phyloP scores from a whole-genome alignment of 345 rosid genomes.

The Eucalyptus virginea region DNA sequence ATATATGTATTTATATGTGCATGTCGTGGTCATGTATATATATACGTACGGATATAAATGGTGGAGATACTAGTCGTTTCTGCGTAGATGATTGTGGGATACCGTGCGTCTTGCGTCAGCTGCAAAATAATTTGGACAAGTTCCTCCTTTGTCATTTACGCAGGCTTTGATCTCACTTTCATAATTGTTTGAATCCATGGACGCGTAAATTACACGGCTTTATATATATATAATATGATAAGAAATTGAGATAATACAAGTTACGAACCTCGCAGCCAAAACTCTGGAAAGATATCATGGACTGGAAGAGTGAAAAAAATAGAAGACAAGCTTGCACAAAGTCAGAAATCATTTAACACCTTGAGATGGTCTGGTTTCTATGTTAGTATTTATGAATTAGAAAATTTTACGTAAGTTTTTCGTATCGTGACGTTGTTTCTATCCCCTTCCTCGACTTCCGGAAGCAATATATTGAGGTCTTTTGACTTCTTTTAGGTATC shows the following conservation, averaged over 20 bases:
- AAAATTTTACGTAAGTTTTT: not conserved
- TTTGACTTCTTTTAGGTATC: not conserved
- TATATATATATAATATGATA: not conserved
- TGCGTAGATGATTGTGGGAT: not conserved
- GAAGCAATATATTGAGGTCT: not conserved
- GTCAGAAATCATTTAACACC: not conserved
- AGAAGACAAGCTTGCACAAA: not conserved
- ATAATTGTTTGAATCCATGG: not conserved
- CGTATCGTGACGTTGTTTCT: not conserved
- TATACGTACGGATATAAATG: not conserved
- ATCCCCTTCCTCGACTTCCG: not conserved
- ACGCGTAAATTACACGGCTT: not conserved
- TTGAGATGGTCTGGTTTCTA: not conserved
- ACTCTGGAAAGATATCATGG: not conserved
- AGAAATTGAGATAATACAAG: not conserved
- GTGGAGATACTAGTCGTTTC: not conserved
- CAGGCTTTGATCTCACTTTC: not conserved
- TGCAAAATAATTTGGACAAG: not conserved
- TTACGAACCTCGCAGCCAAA: not conserved
- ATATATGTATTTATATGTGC: not conserved
- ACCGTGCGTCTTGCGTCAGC: not conserved
- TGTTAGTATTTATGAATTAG: not conserved
- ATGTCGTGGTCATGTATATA: not conserved
- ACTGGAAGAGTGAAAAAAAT: not conserved
- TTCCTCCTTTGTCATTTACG: not conserved